phyloP scores from a whole-genome alignment of 73 alveolate genomes.

The Effrenium voratum region DNA sequence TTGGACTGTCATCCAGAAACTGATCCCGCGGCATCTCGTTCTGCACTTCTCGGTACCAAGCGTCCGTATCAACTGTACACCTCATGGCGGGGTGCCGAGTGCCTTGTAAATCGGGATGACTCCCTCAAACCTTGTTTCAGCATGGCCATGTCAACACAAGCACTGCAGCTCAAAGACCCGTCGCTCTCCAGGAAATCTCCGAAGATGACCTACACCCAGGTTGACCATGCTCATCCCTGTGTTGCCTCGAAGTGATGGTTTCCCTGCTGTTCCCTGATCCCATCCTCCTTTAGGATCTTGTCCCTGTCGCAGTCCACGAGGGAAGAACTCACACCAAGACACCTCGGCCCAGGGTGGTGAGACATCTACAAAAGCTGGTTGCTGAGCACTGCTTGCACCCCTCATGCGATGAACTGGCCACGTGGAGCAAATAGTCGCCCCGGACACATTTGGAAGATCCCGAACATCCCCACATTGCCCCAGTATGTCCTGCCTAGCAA shows the following conservation, averaged over 20 bases:
- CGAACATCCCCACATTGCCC: too few species aligned
- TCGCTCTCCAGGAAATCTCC: constrained; percentile 61
- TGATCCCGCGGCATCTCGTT: constrained; percentile 15
- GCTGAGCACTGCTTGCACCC: too few species aligned
- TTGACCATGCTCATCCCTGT: too few species aligned
- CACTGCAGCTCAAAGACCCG: constrained; percentile 22
- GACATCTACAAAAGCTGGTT: too few species aligned
- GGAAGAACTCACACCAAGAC: constrained; percentile 60
- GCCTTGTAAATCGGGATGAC: not conserved
- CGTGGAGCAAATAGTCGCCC: too few species aligned
- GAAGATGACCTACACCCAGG: constrained; percentile 49
- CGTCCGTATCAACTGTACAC: constrained; percentile 46
- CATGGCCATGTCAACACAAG: not conserved
- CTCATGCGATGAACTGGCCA: too few species aligned
- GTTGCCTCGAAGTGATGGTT: too few species aligned
- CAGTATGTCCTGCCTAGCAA: too few species aligned
- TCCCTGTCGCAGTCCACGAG: constrained; percentile 73
- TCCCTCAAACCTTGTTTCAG: not conserved
- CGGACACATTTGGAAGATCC: too few species aligned
- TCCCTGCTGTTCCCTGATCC: not conserved
- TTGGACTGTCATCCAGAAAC: too few species aligned
- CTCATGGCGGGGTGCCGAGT: not conserved
- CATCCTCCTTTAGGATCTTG: constrained; percentile 47
- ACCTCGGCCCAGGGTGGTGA: too few species aligned
- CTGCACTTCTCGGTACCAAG: constrained; percentile 71